A percentile compares a stretch with the other conserved stretches of the same genome.
Conservation (phyloP, 2,329 filamentous ascomycete genomes). For the Fusarium protoensiforme region DNA sequence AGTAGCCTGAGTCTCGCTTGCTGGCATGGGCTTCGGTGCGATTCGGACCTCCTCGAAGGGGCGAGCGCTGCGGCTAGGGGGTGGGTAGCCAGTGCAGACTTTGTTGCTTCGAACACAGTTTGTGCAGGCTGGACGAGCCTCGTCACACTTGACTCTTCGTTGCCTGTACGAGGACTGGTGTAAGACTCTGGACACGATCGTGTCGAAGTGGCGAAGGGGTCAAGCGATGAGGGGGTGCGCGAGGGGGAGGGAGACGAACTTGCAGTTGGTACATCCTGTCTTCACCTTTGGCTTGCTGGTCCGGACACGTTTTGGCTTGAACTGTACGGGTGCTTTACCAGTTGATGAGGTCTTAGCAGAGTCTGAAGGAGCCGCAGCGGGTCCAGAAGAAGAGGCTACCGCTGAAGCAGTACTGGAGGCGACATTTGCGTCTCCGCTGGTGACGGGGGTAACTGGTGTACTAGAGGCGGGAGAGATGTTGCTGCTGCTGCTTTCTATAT, state of each 20-base stretch:
- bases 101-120: constrained; percentile 70
- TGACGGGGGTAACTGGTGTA: constrained; percentile 23
- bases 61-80: constrained; percentile 60
- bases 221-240: not conserved
- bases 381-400: not conserved
- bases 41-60: constrained; percentile 61
- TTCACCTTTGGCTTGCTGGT: constrained; percentile 72
- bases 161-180: constrained; percentile 53
- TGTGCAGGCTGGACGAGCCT: constrained; percentile 68
- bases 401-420: constrained; percentile 10
- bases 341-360: constrained; percentile 1
- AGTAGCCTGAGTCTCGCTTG: constrained; percentile 33
- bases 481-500: constrained; percentile 31
- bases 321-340: constrained; percentile 2
- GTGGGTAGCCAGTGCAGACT: constrained; percentile 70
- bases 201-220: constrained; percentile 13
- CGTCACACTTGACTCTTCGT: constrained; percentile 74
- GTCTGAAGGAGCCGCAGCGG: constrained; percentile 10
- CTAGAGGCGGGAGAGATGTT: constrained; percentile 32
- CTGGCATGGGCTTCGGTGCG: constrained; percentile 57
- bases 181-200: constrained; percentile 31
- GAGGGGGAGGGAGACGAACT: constrained; percentile 59
- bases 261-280: constrained; percentile 75
- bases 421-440: constrained; percentile 4
- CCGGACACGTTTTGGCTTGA: constrained; percentile 56